Conservation (phyloP, 805 yeast genomes). For the Candida ovalis region DNA sequence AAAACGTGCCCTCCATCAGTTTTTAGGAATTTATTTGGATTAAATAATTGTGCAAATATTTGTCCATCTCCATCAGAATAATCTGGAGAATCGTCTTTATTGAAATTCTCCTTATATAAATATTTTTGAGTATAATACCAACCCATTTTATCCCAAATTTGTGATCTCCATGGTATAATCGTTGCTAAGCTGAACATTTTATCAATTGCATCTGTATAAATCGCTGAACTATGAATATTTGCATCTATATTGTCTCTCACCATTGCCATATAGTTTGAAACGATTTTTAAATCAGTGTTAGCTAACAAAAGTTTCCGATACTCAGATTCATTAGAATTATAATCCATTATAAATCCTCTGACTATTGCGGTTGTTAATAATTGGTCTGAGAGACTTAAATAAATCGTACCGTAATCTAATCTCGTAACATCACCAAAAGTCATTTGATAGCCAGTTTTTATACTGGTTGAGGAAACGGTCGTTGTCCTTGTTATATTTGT, state of each 20-base stretch:
- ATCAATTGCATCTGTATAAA: conserved; percentile 5
- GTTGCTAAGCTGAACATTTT: conserved; percentile 9
- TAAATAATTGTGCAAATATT: background rate
- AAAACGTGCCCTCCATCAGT: conserved; percentile 2
- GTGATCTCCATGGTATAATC: conserved; percentile 12
- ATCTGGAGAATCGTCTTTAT: background rate
- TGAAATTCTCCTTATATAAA: background rate
- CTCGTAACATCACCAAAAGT: background rate
- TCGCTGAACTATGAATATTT: conserved; percentile 3
- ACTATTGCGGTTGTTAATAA: background rate
- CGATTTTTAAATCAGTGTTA: conserved; percentile 4
- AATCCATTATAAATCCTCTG: conserved; percentile 9
- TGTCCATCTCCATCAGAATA: background rate
- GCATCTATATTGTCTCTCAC: background rate
- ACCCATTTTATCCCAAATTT: conserved; percentile 15
- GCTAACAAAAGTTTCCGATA: conserved; percentile 3
- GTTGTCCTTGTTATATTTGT: background rate
- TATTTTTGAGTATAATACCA: conserved; percentile 11
- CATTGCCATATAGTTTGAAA: conserved; percentile 10
- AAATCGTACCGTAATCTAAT: background rate
- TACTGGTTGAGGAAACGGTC: background rate
- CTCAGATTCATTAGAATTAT: conserved; percentile 3
- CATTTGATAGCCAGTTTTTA: background rate
- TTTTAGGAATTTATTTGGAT: background rate
- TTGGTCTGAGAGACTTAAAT: background rate